Conservation (phyloP, 202 grass and related monocot genomes). For the Zizania palustris region DNA sequence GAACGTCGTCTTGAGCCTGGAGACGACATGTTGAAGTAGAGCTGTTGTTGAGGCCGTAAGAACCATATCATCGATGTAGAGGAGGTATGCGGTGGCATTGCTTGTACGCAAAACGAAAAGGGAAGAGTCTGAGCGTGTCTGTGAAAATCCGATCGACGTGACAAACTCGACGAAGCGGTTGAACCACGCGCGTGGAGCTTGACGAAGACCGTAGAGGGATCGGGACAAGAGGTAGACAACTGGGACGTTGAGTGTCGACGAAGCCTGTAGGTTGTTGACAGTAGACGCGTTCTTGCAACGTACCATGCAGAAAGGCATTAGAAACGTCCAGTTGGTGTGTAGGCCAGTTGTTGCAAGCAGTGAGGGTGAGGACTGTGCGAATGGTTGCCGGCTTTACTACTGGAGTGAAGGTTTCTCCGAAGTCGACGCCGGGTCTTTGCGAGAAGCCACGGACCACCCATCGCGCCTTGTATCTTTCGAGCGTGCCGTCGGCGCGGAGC, state of each 20-base stretch:
- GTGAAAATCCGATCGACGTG: background rate
- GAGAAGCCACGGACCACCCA: background rate
- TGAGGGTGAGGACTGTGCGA: background rate
- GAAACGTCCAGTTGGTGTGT: background rate
- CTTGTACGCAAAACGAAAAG: too few species aligned
- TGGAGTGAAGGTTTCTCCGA: background rate
- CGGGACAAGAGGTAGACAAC: background rate
- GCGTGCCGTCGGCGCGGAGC: too few species aligned
- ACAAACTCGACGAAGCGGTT: background rate
- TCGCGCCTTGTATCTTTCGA: background rate
- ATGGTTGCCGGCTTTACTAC: constrained; percentile 12
- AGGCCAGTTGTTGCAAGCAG: background rate
- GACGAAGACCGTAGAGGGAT: background rate
- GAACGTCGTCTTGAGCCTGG: background rate
- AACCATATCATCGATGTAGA: background rate
- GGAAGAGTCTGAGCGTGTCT: too few species aligned
- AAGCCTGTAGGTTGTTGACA: background rate
- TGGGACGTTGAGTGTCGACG: background rate
- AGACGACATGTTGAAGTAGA: background rate
- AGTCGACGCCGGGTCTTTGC: background rate
- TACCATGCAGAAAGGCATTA: background rate
- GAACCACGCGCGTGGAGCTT: background rate
- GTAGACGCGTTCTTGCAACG: background rate
- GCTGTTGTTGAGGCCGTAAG: background rate
- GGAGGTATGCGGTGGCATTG: too few species aligned